Conservation (phyloP, 1,139 yeast genomes). For the Yamadazyma diddensiae region DNA sequence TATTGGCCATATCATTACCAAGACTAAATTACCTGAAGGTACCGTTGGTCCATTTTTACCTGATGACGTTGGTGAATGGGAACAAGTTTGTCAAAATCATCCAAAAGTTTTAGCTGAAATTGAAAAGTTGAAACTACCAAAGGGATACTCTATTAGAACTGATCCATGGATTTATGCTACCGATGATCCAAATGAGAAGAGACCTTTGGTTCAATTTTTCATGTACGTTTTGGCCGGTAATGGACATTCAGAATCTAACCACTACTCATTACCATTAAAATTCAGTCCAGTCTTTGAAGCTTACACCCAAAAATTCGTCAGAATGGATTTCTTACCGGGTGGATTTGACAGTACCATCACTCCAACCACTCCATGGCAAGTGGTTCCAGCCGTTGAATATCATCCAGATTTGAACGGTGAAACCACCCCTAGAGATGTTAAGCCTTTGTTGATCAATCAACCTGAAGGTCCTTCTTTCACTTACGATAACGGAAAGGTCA, state of each 20-base stretch:
- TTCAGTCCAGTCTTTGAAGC: constrained; percentile 81
- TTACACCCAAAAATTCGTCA: constrained; percentile 58
- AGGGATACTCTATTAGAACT: constrained; percentile 54
- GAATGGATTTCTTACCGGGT: constrained; percentile 78
- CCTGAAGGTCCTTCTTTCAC: constrained; percentile 85
- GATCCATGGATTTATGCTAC: constrained; percentile 94
- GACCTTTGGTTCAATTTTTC: constrained; percentile 70
- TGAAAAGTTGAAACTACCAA: constrained; percentile 61
- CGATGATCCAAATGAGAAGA: constrained; percentile 55
- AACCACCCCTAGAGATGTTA: constrained; percentile 51
- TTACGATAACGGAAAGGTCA: constrained; percentile 60
- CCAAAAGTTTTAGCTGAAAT: constrained; percentile 62
- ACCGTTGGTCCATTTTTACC: constrained; percentile 73
- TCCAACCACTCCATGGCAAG: constrained; percentile 61
- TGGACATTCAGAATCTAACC: constrained; percentile 76
- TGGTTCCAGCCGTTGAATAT: constrained; percentile 63
- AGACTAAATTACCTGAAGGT: constrained; percentile 56
- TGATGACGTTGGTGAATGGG: constrained; percentile 61
- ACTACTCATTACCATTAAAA: constrained; percentile 79
- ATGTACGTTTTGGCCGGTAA: constrained; percentile 72
- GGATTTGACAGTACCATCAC: constrained; percentile 63
- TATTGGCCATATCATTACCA: constrained; percentile 60
- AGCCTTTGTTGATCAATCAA: constrained; percentile 73
- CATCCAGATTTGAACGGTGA: constrained; percentile 73
- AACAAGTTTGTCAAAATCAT: constrained; percentile 47